A percentile compares a stretch with the other conserved stretches of the same genome.
These are phyloP conservation scores for Magnaporthiopsis rhizophila DNA, from an alignment of 2,329 filamentous ascomycete species.

Conservation along the genomic window DNA sequence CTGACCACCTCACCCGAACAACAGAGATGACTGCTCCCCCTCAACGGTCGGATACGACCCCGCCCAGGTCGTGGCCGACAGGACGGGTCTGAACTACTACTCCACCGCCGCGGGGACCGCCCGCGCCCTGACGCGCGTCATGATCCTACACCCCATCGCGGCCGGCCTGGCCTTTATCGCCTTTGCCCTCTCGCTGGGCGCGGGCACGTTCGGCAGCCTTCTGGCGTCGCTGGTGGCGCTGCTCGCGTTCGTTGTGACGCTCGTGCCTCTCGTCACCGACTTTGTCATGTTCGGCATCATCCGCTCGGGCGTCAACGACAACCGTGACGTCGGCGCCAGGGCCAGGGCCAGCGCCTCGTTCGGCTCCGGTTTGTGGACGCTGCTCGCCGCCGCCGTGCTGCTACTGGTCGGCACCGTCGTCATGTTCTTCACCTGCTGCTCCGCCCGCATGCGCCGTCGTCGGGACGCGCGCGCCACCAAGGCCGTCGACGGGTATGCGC, in stretches of 20 bases:
- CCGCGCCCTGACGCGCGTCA: constrained; percentile 45
- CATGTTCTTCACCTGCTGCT: constrained; percentile 56
- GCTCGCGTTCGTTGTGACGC: constrained; percentile 39
- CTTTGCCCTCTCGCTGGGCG: constrained; percentile 45
- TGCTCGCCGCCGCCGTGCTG: constrained; percentile 46
- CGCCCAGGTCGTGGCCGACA: constrained; percentile 31
- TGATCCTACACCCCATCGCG: constrained; percentile 57
- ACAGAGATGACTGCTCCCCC: constrained; percentile 41
- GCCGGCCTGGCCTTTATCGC: constrained; percentile 49
- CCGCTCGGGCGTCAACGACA: constrained; percentile 42
- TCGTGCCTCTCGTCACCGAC: constrained; percentile 44
- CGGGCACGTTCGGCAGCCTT: constrained; percentile 43
- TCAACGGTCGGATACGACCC: constrained; percentile 49
- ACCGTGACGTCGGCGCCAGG: constrained; percentile 23
- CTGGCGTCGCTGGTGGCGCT: constrained; percentile 40
- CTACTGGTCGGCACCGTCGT: constrained; percentile 47
- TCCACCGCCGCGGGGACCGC: constrained; percentile 32
- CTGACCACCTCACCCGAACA: no score
- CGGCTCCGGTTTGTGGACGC: constrained; percentile 49
- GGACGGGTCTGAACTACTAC: constrained; percentile 32
- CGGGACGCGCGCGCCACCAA: constrained; percentile 21
- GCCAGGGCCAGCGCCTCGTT: constrained; percentile 43
- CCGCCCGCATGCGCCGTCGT: constrained; percentile 33
- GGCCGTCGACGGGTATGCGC: constrained; percentile 20
- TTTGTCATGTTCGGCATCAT: constrained; percentile 50